Base-by-base conservation (phyloP, 805 yeast genomes). In the Candida sonorensis region DNA sequence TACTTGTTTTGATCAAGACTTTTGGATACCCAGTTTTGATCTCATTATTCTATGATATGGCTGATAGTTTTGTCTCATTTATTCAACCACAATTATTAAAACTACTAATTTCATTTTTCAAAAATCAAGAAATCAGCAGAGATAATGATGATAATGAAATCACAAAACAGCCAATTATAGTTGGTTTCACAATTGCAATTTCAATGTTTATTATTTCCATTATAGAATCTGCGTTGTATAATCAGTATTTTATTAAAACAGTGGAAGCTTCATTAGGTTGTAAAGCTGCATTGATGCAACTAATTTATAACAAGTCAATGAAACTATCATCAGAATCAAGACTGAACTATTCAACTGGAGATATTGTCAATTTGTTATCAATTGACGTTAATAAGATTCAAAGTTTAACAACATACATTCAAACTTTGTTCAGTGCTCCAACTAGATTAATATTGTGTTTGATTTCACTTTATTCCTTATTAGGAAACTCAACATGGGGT, bases 291-390 rank as follows among this genome's bases (percentile, higher is more conserved):
- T 59, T 87, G 41, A 72, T 75, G 53, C 61, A 80, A n/a, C 53
- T 83, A 40, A 61, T 85, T 15, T 86, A 80, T 52, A 70, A 73
- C 28, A 87, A 87, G 54, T 67, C 92, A 0, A 62, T 87, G 36
- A 64, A 54, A 13, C 58, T 87, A n/a, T 77, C 94, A 2, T 69
- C 75, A 7, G 77, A 75, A 29, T 74, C 86, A 7, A 69, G 79
- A 38, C 66, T 67, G 20, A 64, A 68, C 12, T 62, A 70, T 42
- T 59, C 85, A 2, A 71, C 88, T 2, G 94, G 95, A 43, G 94
- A 84, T 42, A 81, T 86, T 32, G 69, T 85, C 42, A 85, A 83
- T 47, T 65, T 80, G 48, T 70, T 83, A 62, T 73, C 92, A 13
- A 88, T 82, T 20, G 96, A 86, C 60, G 76, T 82, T 10, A 60